These are phyloP conservation scores for Dalechampia spathulata DNA, from an alignment of 441 rosid species.

Conservation along the genomic window DNA sequence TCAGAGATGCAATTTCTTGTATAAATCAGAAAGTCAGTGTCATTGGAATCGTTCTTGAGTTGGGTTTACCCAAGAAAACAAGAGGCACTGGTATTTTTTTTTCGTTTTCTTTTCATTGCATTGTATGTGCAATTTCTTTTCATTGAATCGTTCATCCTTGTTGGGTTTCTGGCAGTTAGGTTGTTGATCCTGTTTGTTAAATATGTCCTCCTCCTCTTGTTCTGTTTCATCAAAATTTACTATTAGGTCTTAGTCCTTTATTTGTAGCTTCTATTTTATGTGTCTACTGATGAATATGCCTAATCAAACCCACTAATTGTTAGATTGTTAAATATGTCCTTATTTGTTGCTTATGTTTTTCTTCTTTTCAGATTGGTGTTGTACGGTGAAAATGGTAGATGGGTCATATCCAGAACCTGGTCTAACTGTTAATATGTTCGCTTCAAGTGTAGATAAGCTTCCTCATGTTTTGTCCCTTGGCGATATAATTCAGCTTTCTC, in stretches of 20 bases:
- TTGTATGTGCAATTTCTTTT: no score
- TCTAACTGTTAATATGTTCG: constrained; percentile 40
- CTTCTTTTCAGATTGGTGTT: constrained; percentile 40
- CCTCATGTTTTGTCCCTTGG: constrained; percentile 40
- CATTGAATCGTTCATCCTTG: no score
- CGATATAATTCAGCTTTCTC: constrained; percentile 45
- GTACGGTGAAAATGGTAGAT: constrained; percentile 41
- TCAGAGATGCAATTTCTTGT: constrained; percentile 36
- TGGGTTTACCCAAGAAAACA: constrained; percentile 29
- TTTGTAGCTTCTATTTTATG: no score
- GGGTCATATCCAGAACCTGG: constrained; percentile 34
- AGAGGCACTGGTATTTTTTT: constrained; percentile 36
- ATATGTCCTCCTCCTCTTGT: no score
- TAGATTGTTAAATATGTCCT: no score
- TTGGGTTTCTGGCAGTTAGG: no score
- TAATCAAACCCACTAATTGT: no score
- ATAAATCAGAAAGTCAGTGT: constrained; percentile 43
- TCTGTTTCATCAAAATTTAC: no score
- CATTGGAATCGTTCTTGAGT: constrained; percentile 38
- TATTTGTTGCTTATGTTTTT: neutral
- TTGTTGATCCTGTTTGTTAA: no score
- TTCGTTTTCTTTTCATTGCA: neutral
- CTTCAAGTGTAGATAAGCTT: constrained; percentile 26
- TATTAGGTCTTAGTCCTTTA: no score
- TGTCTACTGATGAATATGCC: no score